Evolutionary conservation across 2,329 filamentous ascomycete genomes (phyloP).

Genomic region (Epichloe gansuensis): DNA sequence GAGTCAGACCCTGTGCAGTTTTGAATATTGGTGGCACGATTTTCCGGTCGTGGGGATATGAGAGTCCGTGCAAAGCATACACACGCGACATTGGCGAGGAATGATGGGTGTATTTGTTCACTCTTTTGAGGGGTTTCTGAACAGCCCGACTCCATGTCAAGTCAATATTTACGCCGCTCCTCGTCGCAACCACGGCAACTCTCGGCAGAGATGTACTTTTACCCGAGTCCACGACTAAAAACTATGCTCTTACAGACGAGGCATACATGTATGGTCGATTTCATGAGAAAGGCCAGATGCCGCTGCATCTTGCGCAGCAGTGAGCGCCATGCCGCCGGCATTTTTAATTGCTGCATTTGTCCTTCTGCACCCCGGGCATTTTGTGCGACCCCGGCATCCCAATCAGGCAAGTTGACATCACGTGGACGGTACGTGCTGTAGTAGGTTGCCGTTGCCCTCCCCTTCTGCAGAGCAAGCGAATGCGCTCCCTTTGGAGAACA

Average conservation of each 20-base stretch:
- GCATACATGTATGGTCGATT: not conserved
- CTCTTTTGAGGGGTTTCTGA: too few relatives aligned
- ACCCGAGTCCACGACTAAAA: not conserved
- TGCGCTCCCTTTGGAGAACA: too few relatives aligned
- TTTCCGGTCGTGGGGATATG: not conserved
- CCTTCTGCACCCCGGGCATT: not conserved
- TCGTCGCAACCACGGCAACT: too few relatives aligned
- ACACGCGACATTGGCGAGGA: too few relatives aligned
- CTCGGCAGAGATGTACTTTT: too few relatives aligned
- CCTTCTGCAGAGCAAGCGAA: not conserved
- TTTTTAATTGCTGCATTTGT: not conserved
- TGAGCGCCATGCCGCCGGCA: not conserved
- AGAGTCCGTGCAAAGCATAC: not conserved
- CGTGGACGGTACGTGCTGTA: not conserved
- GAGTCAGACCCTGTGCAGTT: not conserved
- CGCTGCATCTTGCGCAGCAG: not conserved
- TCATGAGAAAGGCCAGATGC: not conserved
- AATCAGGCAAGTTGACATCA: constrained; percentile 2
- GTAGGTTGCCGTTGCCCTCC: not conserved
- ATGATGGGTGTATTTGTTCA: too few relatives aligned
- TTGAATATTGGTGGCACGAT: not conserved
- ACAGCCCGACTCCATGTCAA: too few relatives aligned
- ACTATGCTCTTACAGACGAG: not conserved
- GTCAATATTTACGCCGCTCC: too few relatives aligned
- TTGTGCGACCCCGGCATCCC: not conserved